Evolutionary conservation across 108 stramenopile species (phyloP).

Genomic region (Stephanodiscus minutulus): DNA sequence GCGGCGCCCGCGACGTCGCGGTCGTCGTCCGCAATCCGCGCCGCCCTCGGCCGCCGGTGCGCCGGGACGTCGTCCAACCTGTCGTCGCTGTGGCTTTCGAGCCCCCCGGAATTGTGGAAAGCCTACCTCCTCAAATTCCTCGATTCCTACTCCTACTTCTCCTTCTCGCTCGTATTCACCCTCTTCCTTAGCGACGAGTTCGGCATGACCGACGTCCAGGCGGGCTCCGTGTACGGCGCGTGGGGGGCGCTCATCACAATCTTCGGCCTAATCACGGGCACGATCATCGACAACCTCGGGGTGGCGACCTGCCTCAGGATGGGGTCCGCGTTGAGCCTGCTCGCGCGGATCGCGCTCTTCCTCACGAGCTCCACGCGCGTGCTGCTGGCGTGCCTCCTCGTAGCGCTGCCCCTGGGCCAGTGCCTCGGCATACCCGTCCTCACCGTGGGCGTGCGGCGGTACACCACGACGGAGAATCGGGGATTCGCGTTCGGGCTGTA

Average conservation of each 20-base stretch:
- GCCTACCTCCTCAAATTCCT: slow-evolving; percentile 68
- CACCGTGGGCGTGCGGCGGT: slow-evolving; percentile 67
- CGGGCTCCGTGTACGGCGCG: slow-evolving; percentile 66
- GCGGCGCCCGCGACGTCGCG: no score
- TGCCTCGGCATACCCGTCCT: slow-evolving; percentile 77
- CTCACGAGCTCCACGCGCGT: slow-evolving; percentile 41
- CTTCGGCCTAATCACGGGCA: slow-evolving; percentile 64
- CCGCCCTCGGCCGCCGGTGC: slow-evolving; percentile 4
- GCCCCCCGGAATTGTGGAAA: slow-evolving; percentile 66
- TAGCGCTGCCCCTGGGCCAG: slow-evolving; percentile 56
- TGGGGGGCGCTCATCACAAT: slow-evolving; percentile 75
- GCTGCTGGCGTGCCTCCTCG: slow-evolving; percentile 45
- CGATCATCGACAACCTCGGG: slow-evolving; percentile 65
- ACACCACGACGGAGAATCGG: slow-evolving; percentile 60
- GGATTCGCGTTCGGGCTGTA: slow-evolving; percentile 89
- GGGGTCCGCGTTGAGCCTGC: slow-evolving; percentile 52
- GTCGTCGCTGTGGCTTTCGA: slow-evolving; percentile 41
- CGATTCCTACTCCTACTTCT: slow-evolving; percentile 71
- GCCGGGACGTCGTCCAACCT: slow-evolving; percentile 47
- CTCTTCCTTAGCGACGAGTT: slow-evolving; percentile 63
- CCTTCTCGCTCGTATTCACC: slow-evolving; percentile 63
- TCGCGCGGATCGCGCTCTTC: slow-evolving; percentile 53
- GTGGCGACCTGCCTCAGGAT: slow-evolving; percentile 58
- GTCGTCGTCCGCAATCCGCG: neutral
- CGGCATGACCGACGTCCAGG: slow-evolving; percentile 58